A percentile compares a stretch with the other conserved stretches of the same genome.
Evolutionary conservation across 225 moss, liverwort and hornwort species (phyloP).

Genomic region (Physcomitrellopsis africana): DNA sequence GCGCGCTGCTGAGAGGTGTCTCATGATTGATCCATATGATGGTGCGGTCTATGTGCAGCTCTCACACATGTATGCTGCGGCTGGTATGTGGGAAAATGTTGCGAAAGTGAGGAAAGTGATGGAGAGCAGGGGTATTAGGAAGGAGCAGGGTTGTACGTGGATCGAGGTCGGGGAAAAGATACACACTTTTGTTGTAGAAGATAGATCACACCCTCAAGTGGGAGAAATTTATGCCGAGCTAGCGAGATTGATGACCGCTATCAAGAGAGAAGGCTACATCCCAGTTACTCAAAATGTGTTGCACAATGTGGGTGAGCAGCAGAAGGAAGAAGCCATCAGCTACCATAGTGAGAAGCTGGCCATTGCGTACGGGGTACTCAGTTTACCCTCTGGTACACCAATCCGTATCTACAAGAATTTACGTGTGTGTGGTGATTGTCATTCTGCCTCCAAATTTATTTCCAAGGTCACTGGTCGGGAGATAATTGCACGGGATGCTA

Average conservation of each 20-base stretch:
- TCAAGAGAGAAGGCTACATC: slow-evolving; percentile 34
- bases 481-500: slow-evolving; percentile 49
- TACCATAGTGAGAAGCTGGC: slow-evolving; percentile 51
- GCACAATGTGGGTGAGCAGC: slow-evolving; percentile 43
- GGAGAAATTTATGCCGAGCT: slow-evolving; percentile 39
- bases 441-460: slow-evolving; percentile 47
- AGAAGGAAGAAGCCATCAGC: slow-evolving; percentile 49
- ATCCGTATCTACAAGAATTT: slow-evolving; percentile 49
- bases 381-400: slow-evolving; percentile 22
- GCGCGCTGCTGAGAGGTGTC: slow-evolving; percentile 39
- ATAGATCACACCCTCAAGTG: slow-evolving; percentile 43
- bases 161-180: slow-evolving; percentile 36
- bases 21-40: slow-evolving; percentile 33
- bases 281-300: slow-evolving; percentile 30
- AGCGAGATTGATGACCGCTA: slow-evolving; percentile 32
- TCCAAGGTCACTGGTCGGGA: slow-evolving; percentile 47
- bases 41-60: slow-evolving; percentile 44
- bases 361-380: slow-evolving; percentile 48
- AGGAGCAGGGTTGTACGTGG: slow-evolving; percentile 52
- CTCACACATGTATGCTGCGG: slow-evolving; percentile 45
- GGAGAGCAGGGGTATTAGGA: slow-evolving; percentile 42
- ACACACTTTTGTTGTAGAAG: slow-evolving; percentile 40
- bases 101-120: slow-evolving; percentile 48
- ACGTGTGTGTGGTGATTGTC: slow-evolving; percentile 46
- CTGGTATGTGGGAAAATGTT: slow-evolving; percentile 50